Evolutionary conservation across 2,329 filamentous ascomycete species (phyloP), one percentile per base, ranked within the genome.

Genomic region (Aureobasidium sp.): DNA sequence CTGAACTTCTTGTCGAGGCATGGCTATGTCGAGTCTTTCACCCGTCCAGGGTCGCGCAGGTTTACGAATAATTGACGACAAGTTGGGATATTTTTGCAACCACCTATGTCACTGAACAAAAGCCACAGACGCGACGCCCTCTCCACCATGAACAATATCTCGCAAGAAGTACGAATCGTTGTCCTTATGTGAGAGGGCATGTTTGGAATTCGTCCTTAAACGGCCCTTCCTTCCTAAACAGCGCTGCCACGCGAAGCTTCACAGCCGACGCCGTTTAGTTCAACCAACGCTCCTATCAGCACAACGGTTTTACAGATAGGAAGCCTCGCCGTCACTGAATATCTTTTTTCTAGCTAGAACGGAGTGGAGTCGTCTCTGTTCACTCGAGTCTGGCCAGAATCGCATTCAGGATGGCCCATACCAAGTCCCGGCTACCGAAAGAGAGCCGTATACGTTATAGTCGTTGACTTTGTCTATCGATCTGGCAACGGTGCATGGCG

Each of bases 291-390:
- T 34, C 48, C 55, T 58, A 58, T 58, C 53, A 48, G 45, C 42
- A 47, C 11, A 58, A 58, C 55, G 55, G 55, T 42, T 58, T 47
- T 58, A 58, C 55, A 39, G 55, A 58, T 58, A 57, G 41, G 55
- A 58, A 58, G 55, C 55, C 55, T 48, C 29, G 39, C 27, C 55
- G 55, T 58, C 55, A 58, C 41, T 17, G 7, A 31, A 45, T 12
- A 36, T 12, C 2, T 36, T 58, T 48, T 36, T 20, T 29, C 12
- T 31, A 8, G 27, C 53, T 20, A 22, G 22, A 44, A 22, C 20
- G 14, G 31, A 6, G 42, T 39, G 29, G 55, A 58, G 55, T 9
- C 29, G 25, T 27, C 55, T 37, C 9, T 17, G 8, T 58, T 48
- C 55, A n/a, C 42, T 48, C 55, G 7, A 48, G 55, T 48, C 29